Conservation (phyloP, 345 rosid species). For the Salix caprea region DNA sequence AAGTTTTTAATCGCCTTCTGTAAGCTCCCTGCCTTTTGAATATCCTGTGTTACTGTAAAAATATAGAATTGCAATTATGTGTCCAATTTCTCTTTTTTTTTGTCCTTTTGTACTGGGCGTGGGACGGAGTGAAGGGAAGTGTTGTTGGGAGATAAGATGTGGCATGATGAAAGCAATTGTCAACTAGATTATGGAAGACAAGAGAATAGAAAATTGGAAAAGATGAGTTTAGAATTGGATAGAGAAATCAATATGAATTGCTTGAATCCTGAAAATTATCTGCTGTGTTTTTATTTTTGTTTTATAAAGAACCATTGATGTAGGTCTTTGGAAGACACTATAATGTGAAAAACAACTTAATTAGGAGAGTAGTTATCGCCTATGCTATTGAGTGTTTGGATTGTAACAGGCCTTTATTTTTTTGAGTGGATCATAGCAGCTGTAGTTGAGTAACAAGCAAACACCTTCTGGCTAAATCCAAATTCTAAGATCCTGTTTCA, state of each 20-base stretch:
- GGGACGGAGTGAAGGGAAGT: not conserved
- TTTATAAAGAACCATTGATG: not conserved
- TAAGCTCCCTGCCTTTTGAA: slow-evolving; percentile 36
- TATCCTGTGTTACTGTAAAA: not conserved
- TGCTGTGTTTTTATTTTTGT: not conserved
- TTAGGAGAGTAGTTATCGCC: not conserved
- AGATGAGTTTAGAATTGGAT: not conserved
- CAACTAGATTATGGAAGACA: not conserved
- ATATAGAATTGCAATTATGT: not conserved
- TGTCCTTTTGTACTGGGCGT: too few relatives aligned
- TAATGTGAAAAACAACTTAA: not conserved
- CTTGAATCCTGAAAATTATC: not conserved
- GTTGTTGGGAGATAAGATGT: not conserved
- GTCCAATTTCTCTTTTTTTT: not conserved
- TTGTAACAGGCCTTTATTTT: not conserved
- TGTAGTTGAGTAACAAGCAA: not conserved
- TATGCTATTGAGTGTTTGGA: not conserved
- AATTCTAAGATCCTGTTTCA: not conserved
- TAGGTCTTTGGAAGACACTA: not conserved
- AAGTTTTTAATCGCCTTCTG: slow-evolving; percentile 96
- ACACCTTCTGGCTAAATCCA: not conserved
- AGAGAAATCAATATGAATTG: not conserved
- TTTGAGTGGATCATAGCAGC: not conserved
- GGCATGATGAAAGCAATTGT: not conserved
- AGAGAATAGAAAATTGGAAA: not conserved